Evolutionary conservation across 1,284 basidiomycete species (phyloP), one percentile per base, ranked within the genome.

Genomic region (Ustilago tritici): DNA sequence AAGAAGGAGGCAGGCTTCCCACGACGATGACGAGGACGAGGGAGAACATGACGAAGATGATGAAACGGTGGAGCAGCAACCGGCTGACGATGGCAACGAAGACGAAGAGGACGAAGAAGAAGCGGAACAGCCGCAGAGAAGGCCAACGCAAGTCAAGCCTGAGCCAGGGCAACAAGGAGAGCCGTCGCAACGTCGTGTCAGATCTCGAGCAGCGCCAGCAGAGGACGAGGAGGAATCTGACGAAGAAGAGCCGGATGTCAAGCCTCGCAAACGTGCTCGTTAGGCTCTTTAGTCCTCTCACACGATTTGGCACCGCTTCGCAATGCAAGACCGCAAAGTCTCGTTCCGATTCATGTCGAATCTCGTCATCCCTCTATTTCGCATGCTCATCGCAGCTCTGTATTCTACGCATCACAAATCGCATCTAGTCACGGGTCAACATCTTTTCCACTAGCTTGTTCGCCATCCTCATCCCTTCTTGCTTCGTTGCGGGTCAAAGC

Each of bases 1-100:
- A 32, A 52, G 60, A 47, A 35, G 36, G 35, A 49, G 47, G 38
- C 61, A 57, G 86, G 38, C 12, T 1, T 43, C 36, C 15, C 87
- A 87, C 1, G 86, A 86, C 1, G 66, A 65, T 10, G 85, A 86
- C 2, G 87, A 87, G 14, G 63, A 49, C 4, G 69, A 74, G 4
- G 59, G 59, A 1, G 62, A 65, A 7, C 59, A 69, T 4, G 49
- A 61, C 15, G 43, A 36, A 12, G 53, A 8, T 12, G 53, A 58
- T 10, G 15, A 36, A 3, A 38, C 15, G 35, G 32, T 19, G 28
- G 40, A 41, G 9, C 40, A 17, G 11, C 40, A 41, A 41, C 15
- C 11, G n/a, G 34, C 41, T 9, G 23, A 31, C 5, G 43, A 47
- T 32, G n/a, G 19, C 14, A 49, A 55, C n/a, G 59, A 57, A 0